Conservation (phyloP, 257 asterid genomes). For the Lycium ferocissimum region DNA sequence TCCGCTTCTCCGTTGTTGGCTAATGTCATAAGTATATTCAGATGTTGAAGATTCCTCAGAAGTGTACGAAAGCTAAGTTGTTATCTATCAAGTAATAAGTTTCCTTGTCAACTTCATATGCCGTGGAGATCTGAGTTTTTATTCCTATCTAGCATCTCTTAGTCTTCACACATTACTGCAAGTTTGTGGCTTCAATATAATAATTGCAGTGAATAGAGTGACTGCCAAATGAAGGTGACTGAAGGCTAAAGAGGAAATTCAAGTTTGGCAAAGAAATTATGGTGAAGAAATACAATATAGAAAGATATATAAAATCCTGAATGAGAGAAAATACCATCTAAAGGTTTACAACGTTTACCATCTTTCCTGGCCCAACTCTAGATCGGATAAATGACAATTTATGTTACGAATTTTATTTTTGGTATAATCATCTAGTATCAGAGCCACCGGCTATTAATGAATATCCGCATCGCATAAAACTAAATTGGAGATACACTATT, state of each 20-base stretch:
- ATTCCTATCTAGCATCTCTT: neutral
- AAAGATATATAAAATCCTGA: neutral
- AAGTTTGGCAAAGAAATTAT: neutral
- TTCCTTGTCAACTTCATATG: conserved; percentile 2
- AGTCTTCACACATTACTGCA: neutral
- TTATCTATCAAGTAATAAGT: conserved; percentile 12
- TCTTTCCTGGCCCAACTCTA: neutral
- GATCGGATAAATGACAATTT: neutral
- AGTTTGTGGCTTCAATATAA: neutral
- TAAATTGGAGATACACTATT: neutral
- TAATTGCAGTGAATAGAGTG: neutral
- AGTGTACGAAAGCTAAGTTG: conserved; percentile 1
- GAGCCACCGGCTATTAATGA: neutral
- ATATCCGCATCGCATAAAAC: neutral
- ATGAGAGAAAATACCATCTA: neutral
- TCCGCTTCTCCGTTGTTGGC: neutral
- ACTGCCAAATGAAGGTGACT: neutral
- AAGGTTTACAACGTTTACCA: neutral
- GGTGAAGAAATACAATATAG: too few species aligned
- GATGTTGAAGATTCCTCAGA: neutral
- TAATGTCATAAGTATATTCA: conserved; percentile 15
- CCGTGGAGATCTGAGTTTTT: neutral
- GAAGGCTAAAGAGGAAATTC: neutral
- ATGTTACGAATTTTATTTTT: too few species aligned
- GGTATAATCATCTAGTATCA: neutral